These are phyloP conservation scores for Puccinia novopanici DNA, from an alignment of 1,284 basidiomycete species.

Conservation along the genomic window DNA sequence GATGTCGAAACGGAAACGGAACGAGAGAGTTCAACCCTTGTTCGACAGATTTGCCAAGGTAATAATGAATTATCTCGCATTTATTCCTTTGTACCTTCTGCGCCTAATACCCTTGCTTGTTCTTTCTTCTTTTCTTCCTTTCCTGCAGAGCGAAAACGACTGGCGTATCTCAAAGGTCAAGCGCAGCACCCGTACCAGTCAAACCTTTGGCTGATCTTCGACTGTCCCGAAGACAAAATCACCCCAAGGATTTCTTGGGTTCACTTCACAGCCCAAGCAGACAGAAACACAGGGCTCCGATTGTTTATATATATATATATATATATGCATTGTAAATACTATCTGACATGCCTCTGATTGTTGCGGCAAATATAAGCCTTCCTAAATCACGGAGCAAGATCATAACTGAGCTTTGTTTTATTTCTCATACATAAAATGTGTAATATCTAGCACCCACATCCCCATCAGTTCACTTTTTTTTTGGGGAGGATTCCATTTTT, in stretches of 20 bases:
- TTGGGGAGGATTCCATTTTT: too few species aligned
- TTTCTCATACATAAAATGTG: too few species aligned
- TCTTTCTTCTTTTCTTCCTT: background rate
- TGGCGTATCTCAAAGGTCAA: conserved; percentile 86
- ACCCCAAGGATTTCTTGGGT: background rate
- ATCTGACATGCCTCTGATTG: too few species aligned
- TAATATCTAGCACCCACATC: too few species aligned
- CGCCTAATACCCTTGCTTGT: background rate
- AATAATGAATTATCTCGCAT: background rate
- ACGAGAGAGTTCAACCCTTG: conserved; percentile 94
- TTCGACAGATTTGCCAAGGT: conserved; percentile 67
- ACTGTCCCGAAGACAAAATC: background rate
- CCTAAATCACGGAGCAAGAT: too few species aligned
- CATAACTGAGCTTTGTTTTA: too few species aligned
- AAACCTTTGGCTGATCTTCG: conserved; percentile 58
- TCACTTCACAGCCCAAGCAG: too few species aligned
- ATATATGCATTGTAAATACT: too few species aligned
- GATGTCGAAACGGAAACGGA: conserved; percentile 93
- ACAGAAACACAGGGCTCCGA: too few species aligned
- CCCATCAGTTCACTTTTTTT: too few species aligned
- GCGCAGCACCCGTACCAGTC: conserved; percentile 73
- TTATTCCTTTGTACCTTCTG: background rate
- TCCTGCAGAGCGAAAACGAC: conserved; percentile 75
- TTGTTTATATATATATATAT: too few species aligned
- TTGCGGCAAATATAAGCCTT: too few species aligned